phyloP scores from a whole-genome alignment of 805 yeast species.

The Candida patagonica region DNA sequence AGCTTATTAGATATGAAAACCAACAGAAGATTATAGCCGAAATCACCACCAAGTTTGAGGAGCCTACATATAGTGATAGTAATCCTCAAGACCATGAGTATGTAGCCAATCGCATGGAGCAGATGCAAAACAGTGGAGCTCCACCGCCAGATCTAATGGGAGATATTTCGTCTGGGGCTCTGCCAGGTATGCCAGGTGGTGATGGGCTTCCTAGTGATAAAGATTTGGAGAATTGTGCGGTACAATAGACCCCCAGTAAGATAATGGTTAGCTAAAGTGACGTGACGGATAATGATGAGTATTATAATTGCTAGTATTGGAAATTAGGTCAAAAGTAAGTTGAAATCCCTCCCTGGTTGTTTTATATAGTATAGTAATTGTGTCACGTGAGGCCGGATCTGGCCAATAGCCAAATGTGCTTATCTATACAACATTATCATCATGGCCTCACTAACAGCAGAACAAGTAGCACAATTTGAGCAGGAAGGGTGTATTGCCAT shows the following conservation, averaged over 20 bases:
- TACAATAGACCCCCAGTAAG: too few species aligned
- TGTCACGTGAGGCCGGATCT: too few species aligned
- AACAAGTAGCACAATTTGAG: slow-evolving; percentile 43
- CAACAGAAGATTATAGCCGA: slow-evolving; percentile 56
- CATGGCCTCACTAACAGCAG: slow-evolving; percentile 36
- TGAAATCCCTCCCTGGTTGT: too few species aligned
- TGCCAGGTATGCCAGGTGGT: slow-evolving; percentile 8
- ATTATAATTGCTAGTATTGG: too few species aligned
- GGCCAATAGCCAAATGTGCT: too few species aligned
- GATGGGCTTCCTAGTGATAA: slow-evolving; percentile 4
- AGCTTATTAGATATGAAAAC: slow-evolving; percentile 42
- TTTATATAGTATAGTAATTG: too few species aligned
- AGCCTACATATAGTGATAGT: slow-evolving; percentile 48
- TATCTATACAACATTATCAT: too few species aligned
- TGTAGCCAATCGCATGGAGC: slow-evolving; percentile 52
- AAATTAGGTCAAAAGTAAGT: too few species aligned
- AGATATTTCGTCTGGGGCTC: slow-evolving; percentile 37
- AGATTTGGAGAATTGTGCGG: slow-evolving; percentile 13
- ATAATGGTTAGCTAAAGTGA: too few species aligned
- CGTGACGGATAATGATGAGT: too few species aligned
- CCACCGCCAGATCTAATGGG: slow-evolving; percentile 73
- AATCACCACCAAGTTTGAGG: slow-evolving; percentile 61
- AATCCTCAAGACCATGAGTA: slow-evolving; percentile 35
- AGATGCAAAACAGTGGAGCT: slow-evolving; percentile 58
- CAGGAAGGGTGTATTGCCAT: slow-evolving; percentile 53